Base-by-base conservation (phyloP, 352 stramenopile genomes). In the Globisporangium uncinulatum region DNA sequence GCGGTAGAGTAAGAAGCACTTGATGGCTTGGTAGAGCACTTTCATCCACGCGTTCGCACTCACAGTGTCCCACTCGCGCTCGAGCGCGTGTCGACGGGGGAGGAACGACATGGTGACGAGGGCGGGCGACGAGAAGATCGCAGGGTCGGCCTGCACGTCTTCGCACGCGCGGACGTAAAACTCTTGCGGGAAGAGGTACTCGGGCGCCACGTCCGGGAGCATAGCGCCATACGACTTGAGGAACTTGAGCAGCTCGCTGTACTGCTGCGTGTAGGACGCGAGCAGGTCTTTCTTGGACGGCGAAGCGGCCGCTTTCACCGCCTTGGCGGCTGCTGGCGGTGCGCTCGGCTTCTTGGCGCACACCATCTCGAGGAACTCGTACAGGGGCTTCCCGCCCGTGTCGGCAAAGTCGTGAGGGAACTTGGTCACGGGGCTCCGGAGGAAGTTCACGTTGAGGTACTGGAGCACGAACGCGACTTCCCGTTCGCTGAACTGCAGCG, bases 191-290 rank as follows among this genome's bases (percentile, higher is more conserved):
- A 98, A 62, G 14, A 97, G 55, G 15, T 94, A 73, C 63, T 94
- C 85, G 0, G 91, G 74, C 6, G 76, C 70, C 0, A 98, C 74
- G 14, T 95, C 77, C 54, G 95, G 90, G 6, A 98, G 62, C 60
- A 98, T 92, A 0, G 87, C 92, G 4, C 94, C 94, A 37, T 95
- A 95, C 13, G 81, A 84, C 44, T 94, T 97, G 34, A 98, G 72
- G 39, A 97, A 98, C 15, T 83, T 84, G 20, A 98, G 74, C 15
- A 98, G 59, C 48, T 96, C 85, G 0, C 67, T 63, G 61, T 95
- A 98, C 67, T 98, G 89, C 9, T 61, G 61, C 0, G 70, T 74
- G 32, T 83, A 72, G 37, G 88, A 70, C 0, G 48, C 66, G 3
- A 88, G 51, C 11, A 87, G 55, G 50, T 94, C 83, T 13, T 83